Percentiles rank a stretch among this genome's conserved stretches.
These are phyloP conservation scores for Xylariaceae sp. DNA, from an alignment of 2,329 filamentous ascomycete species.

Conservation along the genomic window DNA sequence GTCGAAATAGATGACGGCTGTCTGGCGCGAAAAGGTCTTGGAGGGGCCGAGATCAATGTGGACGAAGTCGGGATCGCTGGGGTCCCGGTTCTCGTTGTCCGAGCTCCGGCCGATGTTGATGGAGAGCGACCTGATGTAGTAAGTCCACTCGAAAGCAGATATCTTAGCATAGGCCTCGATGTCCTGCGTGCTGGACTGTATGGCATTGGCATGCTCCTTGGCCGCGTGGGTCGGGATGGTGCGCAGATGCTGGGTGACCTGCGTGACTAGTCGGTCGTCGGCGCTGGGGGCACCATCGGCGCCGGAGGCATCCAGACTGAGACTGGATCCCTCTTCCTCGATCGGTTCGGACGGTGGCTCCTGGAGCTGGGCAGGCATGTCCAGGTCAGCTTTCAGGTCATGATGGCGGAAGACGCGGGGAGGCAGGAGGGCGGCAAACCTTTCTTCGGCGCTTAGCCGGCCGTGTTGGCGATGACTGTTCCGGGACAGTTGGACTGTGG, in stretches of 20 bases:
- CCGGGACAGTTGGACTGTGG: conserved; percentile 26
- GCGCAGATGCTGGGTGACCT: conserved; percentile 45
- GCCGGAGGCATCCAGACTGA: conserved; percentile 18
- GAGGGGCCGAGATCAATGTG: conserved; percentile 85
- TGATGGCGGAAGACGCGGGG: conserved; percentile 5
- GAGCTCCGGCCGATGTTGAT: conserved; percentile 69
- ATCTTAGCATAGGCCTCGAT: conserved; percentile 77
- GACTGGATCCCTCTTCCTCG: conserved; percentile 27
- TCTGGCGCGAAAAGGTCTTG: conserved; percentile 72
- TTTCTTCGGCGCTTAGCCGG: conserved; percentile 60
- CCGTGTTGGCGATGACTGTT: conserved; percentile 51
- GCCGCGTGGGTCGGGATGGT: conserved; percentile 48
- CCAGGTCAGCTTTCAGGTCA: conserved; percentile 6
- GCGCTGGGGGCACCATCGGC: conserved; percentile 15
- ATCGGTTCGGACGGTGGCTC: conserved; percentile 35
- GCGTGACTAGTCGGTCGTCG: conserved; percentile 49
- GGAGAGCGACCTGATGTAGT: conserved; percentile 68
- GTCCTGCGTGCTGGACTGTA: conserved; percentile 50
- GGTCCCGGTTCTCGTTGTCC: conserved; percentile 38
- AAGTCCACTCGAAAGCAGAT: conserved; percentile 75
- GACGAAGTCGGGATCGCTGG: conserved; percentile 46
- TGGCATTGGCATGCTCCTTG: conserved; percentile 55
- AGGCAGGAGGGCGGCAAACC: conserved; percentile 29
- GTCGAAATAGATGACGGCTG: conserved; percentile 69
- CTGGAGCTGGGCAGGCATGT: conserved; percentile 26